Base-by-base conservation (phyloP, 352 stramenopile species). In the Globisporangium canariense region DNA sequence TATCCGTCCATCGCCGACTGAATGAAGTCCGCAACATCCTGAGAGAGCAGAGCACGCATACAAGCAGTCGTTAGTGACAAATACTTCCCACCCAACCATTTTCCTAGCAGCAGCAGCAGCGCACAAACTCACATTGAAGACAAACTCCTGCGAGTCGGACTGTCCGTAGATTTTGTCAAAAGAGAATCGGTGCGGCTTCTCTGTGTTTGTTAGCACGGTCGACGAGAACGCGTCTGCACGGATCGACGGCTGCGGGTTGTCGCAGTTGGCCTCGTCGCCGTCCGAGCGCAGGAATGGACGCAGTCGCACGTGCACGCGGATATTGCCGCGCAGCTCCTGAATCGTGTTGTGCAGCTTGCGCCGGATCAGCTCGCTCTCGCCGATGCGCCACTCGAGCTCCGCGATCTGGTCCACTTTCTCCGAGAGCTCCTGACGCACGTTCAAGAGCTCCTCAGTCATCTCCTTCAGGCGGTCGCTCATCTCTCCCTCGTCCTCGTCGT, bases 261-360 rank as follows among this genome's bases (percentile, higher is more conserved):
- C 78, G 1, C 65, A 73, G 13, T 58, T 46, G 2, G 54, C 75
- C 74, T 93, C 80, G 14, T 69, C 64, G 30, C 86, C 81, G 58
- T 98, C 93, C 22, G 88, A 93, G 18, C 83, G 81, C 57, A 98
- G 60, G 63, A 98, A 94, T 11, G 96, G 96, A 56, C 96, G 86
- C 69, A 99, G 71, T 2, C 97, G 83, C 11, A 97, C 96, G 71
- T 98, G 98, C 3, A 99, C 98, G 40, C 98, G 92, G 69, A 99
- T 97, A 67, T 99, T 99, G 46, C 98, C 98, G 25, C 97, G 89
- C 28, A 99, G 80, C 68, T 99, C 98, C 79, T 99, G 96, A 51
- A 99, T 98, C n/a, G 90, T 92, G 79, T 99, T 99, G 82, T 99
- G 98, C 69, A 99, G 86, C 59, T 98, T 92, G 18, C 97, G 84